phyloP scores from a whole-genome alignment of 2,329 filamentous ascomycete genomes.

The Colletotrichum spinosum region DNA sequence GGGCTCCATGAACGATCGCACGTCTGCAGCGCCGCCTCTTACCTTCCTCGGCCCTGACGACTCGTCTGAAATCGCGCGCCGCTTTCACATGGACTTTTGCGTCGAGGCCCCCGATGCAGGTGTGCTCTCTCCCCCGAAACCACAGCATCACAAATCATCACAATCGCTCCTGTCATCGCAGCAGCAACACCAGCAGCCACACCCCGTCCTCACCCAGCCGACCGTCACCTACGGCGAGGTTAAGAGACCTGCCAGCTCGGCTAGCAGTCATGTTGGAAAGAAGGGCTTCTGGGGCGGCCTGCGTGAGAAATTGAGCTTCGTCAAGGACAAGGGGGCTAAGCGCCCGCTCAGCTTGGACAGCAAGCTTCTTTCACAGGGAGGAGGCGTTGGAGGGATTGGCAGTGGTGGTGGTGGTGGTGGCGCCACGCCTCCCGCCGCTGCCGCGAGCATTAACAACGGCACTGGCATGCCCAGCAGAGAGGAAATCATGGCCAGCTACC shows the following conservation, averaged over 20 bases:
- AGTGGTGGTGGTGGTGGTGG: not conserved
- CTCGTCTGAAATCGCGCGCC: conserved; percentile 41
- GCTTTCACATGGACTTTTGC: conserved; percentile 39
- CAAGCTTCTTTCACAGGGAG: conserved; percentile 33
- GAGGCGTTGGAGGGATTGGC: conserved; percentile 21
- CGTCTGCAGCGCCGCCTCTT: conserved; percentile 76
- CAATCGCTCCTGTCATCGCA: conserved; percentile 25
- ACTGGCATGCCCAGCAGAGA: conserved; percentile 55
- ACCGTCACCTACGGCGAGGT: conserved; percentile 31
- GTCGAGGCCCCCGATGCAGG: conserved; percentile 39
- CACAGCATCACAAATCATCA: conserved; percentile 28
- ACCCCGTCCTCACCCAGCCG: conserved; percentile 25
- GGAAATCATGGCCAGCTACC: conserved; percentile 67
- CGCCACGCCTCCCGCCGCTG: conserved; percentile 12
- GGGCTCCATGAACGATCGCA: conserved; percentile 87
- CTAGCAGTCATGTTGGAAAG: conserved; percentile 32
- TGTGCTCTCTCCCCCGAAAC: conserved; percentile 30
- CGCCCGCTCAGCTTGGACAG: conserved; percentile 39
- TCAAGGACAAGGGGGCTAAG: conserved; percentile 38
- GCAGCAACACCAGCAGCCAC: conserved; percentile 29
- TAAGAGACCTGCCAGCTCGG: conserved; percentile 37
- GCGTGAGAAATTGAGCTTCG: conserved; percentile 42
- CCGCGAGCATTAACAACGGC: conserved; percentile 25
- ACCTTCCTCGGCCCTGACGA: conserved; percentile 68
- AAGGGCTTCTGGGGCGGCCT: conserved; percentile 48